Base-by-base conservation (phyloP, 108 stramenopile species). In the Nitzschia sp. region DNA sequence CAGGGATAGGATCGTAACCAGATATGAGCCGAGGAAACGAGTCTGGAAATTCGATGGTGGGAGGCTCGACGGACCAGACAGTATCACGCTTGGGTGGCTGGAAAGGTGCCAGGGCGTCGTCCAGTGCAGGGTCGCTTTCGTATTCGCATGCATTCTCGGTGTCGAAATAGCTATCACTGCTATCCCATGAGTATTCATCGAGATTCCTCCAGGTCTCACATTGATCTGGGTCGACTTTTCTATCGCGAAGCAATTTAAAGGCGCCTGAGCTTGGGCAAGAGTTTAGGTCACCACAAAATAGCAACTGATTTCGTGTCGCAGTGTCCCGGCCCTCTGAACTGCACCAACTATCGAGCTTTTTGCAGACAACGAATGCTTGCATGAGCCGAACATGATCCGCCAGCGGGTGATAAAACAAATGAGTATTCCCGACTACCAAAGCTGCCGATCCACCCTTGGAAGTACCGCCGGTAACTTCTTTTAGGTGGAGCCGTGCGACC, bases 211-310 rank as follows among this genome's bases (percentile, higher is more conserved):
- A 83, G 23, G 73, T 58, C 0, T 79, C 68, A 27, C 64, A 45
- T 58, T 77, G 58, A 45, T 63, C 34, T 19, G 80, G 41, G 47
- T 63, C 53, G 15, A 90, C 77, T 47, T 47, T 41, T 31, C 86
- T 33, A 13, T 79, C 58, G 32, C 77, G 56, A 11, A 90, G 50
- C 3, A 90, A 77, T 25, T 79, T 48, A 27, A 69, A 69, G 19
- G 77, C 80, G 6, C 83, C 84, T 19, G 79, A 79, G 22, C 53
- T 15, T 16, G 84, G 79, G 25, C 67, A 55, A 3, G 72, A 74
- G 38, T 90, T 90, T 30, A 85, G 78, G 60, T 90, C 89, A 9
- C 89, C 89, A 47, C 86, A 90, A 16, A 90, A 76, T 4, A 90
- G 63, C 21, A 87, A 66, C 6, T 81, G 85, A 67, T 57, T 68